These are phyloP conservation scores for Trametes pubescens DNA, from an alignment of 1,284 basidiomycete species.

Conservation along the genomic window DNA sequence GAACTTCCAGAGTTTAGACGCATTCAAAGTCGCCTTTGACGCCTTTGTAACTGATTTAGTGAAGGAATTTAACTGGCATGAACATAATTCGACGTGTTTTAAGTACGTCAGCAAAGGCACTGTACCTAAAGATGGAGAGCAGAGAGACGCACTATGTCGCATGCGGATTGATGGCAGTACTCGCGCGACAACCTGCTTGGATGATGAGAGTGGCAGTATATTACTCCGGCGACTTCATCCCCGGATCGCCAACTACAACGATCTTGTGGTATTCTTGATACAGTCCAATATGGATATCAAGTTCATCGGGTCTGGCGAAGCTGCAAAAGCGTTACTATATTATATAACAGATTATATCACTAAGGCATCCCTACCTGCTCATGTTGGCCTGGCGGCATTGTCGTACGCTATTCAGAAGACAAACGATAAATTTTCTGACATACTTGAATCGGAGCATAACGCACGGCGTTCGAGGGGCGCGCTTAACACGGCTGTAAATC, in stretches of 20 bases:
- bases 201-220: slow-evolving; percentile 28
- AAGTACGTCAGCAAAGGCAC: slow-evolving; percentile 14
- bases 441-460: too few species aligned
- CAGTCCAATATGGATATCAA: slow-evolving; percentile 43
- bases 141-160: neutral
- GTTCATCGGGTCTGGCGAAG: slow-evolving; percentile 41
- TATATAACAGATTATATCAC: slow-evolving; percentile 46
- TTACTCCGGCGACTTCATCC: slow-evolving; percentile 32
- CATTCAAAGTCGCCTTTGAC: neutral
- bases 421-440: neutral
- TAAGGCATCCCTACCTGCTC: slow-evolving; percentile 29
- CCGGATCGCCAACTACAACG: slow-evolving; percentile 38
- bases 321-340: slow-evolving; percentile 40
- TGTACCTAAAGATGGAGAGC: neutral
- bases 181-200: neutral
- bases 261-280: slow-evolving; percentile 31
- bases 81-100: slow-evolving; percentile 28
- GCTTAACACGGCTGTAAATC: too few species aligned
- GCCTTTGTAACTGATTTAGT: slow-evolving; percentile 11
- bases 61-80: slow-evolving; percentile 27
- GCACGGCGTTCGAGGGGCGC: too few species aligned
- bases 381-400: slow-evolving; percentile 14
- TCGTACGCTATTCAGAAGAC: slow-evolving; percentile 6
- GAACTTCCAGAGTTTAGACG: neutral
- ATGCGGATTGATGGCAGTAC: slow-evolving; percentile 8